These are phyloP conservation scores for Kodamaea jinghongensis DNA, from an alignment of 805 yeast species.

Conservation along the genomic window DNA sequence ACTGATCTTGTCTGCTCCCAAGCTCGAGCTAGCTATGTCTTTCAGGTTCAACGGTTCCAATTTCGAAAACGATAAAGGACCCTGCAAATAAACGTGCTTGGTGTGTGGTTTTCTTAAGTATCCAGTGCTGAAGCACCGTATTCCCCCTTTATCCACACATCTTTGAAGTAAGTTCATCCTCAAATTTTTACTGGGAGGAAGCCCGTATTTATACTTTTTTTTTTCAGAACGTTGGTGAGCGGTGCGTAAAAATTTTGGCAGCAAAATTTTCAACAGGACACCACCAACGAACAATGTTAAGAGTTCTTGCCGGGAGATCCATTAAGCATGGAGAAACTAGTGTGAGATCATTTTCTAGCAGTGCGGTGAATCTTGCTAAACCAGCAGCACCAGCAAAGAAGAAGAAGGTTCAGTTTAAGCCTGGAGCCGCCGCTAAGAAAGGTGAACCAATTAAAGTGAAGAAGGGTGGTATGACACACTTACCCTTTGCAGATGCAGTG, in stretches of 20 bases:
- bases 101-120: too few species aligned
- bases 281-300: too few species aligned
- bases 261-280: too few species aligned
- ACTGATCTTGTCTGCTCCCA: slow-evolving; percentile 44
- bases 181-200: too few species aligned
- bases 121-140: too few species aligned
- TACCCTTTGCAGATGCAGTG: slow-evolving; percentile 37
- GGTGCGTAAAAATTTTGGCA: too few species aligned
- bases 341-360: slow-evolving; percentile 8
- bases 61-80: slow-evolving; percentile 8
- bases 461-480: slow-evolving; percentile 43
- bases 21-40: slow-evolving; percentile 16
- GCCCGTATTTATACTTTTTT: too few species aligned
- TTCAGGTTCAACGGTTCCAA: slow-evolving; percentile 6
- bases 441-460: slow-evolving; percentile 23
- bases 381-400: slow-evolving; percentile 19
- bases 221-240: too few species aligned
- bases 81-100: slow-evolving; percentile 1
- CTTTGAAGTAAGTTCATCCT: too few species aligned
- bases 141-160: too few species aligned
- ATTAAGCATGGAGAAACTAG: too few species aligned
- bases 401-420: slow-evolving; percentile 21
- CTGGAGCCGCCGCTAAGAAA: slow-evolving; percentile 8
- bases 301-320: too few species aligned
- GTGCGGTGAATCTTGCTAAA: slow-evolving; percentile 9